Evolutionary conservation across 2,329 filamentous ascomycete genomes (phyloP), one percentile per base, ranked within the genome.

Genomic region (Xylaria arbuscula): DNA sequence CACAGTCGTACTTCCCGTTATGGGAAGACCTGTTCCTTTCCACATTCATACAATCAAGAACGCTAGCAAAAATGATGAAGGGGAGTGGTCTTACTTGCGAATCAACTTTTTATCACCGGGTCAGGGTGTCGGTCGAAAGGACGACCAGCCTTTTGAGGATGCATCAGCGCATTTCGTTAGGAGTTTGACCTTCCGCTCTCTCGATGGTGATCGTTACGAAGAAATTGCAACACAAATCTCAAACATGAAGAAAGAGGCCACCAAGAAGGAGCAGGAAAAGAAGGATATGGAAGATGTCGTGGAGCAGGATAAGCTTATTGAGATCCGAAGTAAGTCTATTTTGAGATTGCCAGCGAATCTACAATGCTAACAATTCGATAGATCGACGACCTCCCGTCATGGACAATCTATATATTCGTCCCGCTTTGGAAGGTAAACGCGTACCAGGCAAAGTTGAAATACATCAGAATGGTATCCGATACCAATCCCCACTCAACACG

Each of bases 271-370:
- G 80, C 94, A 98, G 76, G 95, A 98, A 81, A 98, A 98, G 89
- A 99, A 99, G 83, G 95, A 99, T 75, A 92, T 99, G 92, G 96
- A 99, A 79, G 96, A 99, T 80, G 96, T 99, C 24, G 94, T 99
- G 6, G 96, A 98, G 81, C 96, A 99, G 80, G 96, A 99, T 79
- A 99, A 99, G 84, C 89, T 99, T 61, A 86, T 97, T 73, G 94
- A 98, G 78, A 94, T 98, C 74, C 88, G 96, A 85, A 97, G 92
- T 93, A 84, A 84, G 90, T 84, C 17, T 7, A 45, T 40, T 42
- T 47, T 36, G 28, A 3, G 32, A 13, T 34, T 10, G 13, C 24
- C 42, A 10, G 28, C 48, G 17, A 50, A 55, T 17, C 66, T 62
- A 38, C 6, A 28, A 70, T 74, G 64, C 83, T 89, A 82, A 87